Conservation (phyloP, 2,329 filamentous ascomycete species). For the Hymenoscyphus repandus region DNA sequence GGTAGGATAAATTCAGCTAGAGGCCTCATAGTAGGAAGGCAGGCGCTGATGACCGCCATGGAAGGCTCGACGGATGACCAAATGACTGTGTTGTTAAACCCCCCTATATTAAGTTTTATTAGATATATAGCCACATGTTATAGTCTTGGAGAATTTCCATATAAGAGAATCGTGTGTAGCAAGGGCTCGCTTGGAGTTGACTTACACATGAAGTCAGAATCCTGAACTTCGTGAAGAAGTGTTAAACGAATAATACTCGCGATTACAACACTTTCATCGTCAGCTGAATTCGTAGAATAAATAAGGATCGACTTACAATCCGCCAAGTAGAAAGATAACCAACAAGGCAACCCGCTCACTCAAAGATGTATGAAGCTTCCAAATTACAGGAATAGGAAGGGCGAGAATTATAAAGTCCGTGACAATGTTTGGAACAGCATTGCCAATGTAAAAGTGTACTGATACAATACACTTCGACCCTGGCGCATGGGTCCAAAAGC, state of each 20-base stretch:
- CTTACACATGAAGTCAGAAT: conserved; percentile 3
- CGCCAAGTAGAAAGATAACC: background rate
- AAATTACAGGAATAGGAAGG: background rate
- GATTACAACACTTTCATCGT: background rate
- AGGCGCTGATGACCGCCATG: conserved; percentile 6
- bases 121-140: background rate
- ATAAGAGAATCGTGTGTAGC: background rate
- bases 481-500: conserved; percentile 1
- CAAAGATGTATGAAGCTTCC: background rate
- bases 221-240: background rate
- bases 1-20: background rate
- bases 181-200: background rate
- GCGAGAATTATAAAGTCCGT: conserved; percentile 11
- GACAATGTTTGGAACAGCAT: conserved; percentile 8
- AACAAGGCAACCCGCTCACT: background rate
- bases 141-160: background rate
- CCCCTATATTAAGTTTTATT: background rate
- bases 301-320: background rate
- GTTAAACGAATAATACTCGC: conserved; percentile 1
- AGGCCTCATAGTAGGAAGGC: conserved; percentile 3
- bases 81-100: background rate
- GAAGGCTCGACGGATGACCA: conserved; percentile 9
- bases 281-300: background rate
- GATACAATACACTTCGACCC: conserved; percentile 2
- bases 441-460: conserved; percentile 2